Evolutionary conservation across 1,139 yeast genomes (phyloP).

Genomic region (Arxiozyma slooffiae): DNA sequence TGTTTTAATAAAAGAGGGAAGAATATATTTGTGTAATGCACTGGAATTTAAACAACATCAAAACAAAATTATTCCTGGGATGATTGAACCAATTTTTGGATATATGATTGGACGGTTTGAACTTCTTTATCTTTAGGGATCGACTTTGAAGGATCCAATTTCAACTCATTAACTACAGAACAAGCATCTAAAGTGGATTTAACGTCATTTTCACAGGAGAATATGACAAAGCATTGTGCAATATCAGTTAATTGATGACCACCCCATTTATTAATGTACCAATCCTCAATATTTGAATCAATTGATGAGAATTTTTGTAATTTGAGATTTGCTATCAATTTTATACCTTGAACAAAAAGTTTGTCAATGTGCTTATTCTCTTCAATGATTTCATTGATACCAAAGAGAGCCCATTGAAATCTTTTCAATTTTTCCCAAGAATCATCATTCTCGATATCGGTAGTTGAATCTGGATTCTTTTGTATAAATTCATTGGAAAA

Average conservation of each 20-base stretch:
- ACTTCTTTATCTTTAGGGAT: slow-evolving; percentile 31
- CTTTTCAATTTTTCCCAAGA: slow-evolving; percentile 64
- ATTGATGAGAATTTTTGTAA: slow-evolving; percentile 38
- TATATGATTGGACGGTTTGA: slow-evolving; percentile 27
- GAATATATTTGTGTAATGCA: no score
- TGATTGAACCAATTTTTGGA: slow-evolving; percentile 16
- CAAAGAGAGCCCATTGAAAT: slow-evolving; percentile 71
- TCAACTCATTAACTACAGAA: slow-evolving; percentile 38
- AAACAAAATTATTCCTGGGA: not conserved
- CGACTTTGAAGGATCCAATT: slow-evolving; percentile 20
- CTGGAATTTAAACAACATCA: no score
- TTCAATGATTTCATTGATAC: slow-evolving; percentile 50
- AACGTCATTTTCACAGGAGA: slow-evolving; percentile 39
- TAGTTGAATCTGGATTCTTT: slow-evolving; percentile 38
- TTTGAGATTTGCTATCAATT: slow-evolving; percentile 58
- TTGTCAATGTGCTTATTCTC: slow-evolving; percentile 43
- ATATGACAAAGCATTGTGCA: slow-evolving; percentile 43
- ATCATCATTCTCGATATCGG: slow-evolving; percentile 28
- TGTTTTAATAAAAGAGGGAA: no score
- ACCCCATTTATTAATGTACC: slow-evolving; percentile 7
- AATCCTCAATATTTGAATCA: slow-evolving; percentile 17
- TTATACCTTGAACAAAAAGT: slow-evolving; percentile 57
- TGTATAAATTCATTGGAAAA: slow-evolving; percentile 49
- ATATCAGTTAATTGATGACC: slow-evolving; percentile 30
- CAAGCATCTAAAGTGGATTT: slow-evolving; percentile 45